These are phyloP conservation scores for Cercospora beticola DNA, from an alignment of 2,329 filamentous ascomycete species.

Conservation along the genomic window DNA sequence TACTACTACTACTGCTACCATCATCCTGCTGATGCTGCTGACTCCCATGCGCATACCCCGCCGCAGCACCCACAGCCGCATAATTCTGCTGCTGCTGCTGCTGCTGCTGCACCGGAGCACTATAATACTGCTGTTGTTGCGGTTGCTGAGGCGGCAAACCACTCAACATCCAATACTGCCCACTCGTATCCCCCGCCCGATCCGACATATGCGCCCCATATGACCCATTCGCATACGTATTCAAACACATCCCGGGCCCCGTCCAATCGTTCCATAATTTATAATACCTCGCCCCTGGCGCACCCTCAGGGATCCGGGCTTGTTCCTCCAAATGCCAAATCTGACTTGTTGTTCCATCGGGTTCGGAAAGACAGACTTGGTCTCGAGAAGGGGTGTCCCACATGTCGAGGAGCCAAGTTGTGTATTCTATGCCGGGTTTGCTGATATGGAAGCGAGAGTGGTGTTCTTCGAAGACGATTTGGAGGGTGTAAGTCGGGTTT, in stretches of 20 bases:
- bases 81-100: not conserved
- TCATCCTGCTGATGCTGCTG: not conserved
- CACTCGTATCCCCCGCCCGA: not conserved
- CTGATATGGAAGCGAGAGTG: not conserved
- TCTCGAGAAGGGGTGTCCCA: not conserved
- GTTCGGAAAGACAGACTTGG: not conserved
- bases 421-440: not conserved
- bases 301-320: too few species aligned
- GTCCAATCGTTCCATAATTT: not conserved
- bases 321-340: not conserved
- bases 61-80: not conserved
- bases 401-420: not conserved
- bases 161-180: not conserved
- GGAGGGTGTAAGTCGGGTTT: not conserved
- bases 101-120: not conserved
- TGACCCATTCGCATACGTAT: not conserved
- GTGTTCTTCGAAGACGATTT: not conserved
- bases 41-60: not conserved
- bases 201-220: not conserved
- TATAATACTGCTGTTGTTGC: not conserved
- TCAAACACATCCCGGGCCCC: not conserved
- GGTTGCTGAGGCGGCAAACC: not conserved
- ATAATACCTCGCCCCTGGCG: not conserved
- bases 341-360: not conserved
- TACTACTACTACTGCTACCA: not conserved